Conservation (phyloP, 2,329 filamentous ascomycete genomes). For the Graphilbum fragrans region DNA sequence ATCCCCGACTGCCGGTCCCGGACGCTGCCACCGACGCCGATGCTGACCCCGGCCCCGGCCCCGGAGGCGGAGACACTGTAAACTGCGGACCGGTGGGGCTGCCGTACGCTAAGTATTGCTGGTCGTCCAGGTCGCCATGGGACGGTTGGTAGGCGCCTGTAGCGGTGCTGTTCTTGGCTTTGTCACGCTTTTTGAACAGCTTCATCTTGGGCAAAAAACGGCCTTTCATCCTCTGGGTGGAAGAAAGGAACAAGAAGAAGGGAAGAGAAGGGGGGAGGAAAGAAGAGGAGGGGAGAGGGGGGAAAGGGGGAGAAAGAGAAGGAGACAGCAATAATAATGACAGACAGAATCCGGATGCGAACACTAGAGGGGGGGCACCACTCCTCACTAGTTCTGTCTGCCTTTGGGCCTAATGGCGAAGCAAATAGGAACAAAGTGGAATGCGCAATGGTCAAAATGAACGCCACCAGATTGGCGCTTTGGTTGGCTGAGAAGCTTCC, state of each 20-base stretch:
- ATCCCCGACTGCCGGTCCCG: too few relatives aligned
- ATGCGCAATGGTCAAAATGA: too few relatives aligned
- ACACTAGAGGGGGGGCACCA: too few relatives aligned
- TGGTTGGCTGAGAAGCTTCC: slow-evolving; percentile 5
- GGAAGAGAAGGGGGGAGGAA: neutral
- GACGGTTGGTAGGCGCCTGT: slow-evolving; percentile 1
- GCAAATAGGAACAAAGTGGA: neutral
- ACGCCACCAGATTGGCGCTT: slow-evolving; percentile 1
- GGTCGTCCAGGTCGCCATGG: slow-evolving; percentile 5
- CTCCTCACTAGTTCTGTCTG: too few relatives aligned
- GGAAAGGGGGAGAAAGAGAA: neutral
- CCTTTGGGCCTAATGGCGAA: too few relatives aligned
- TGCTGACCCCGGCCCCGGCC: too few relatives aligned
- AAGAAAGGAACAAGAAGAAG: neutral
- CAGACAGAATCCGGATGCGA: too few relatives aligned
- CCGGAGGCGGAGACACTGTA: neutral
- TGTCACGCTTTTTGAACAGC: slow-evolving; percentile 22
- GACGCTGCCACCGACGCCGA: too few relatives aligned
- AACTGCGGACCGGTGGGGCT: slow-evolving; percentile 7
- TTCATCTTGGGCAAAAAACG: slow-evolving; percentile 15
- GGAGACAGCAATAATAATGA: neutral
- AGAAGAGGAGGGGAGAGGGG: neutral
- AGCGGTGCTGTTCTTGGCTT: slow-evolving; percentile 14
- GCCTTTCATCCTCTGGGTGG: neutral
- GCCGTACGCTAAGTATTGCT: slow-evolving; percentile 13